A percentile compares a stretch with the other conserved stretches of the same genome.
Evolutionary conservation across 345 rosid species (phyloP).

Genomic region (Viola odorata): DNA sequence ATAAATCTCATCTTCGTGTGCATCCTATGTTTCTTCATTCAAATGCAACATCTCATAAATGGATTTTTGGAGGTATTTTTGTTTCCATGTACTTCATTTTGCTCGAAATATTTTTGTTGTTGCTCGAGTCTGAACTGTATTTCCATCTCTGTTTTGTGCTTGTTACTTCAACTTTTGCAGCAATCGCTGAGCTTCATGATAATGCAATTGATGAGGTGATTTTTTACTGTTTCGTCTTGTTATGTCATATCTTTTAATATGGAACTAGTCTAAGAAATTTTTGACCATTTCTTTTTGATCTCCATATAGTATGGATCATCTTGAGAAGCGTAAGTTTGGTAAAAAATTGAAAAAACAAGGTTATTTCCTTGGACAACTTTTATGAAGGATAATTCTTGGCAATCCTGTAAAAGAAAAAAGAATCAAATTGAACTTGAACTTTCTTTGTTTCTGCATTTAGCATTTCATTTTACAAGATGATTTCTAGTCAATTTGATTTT

Average conservation of each 20-base stretch:
- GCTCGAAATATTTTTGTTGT: neutral
- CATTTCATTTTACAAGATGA: too few species aligned
- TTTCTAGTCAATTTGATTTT: too few species aligned
- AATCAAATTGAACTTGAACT: neutral
- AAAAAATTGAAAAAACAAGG: neutral
- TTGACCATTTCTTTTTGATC: too few species aligned
- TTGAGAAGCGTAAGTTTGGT: too few species aligned
- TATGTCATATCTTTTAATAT: too few species aligned
- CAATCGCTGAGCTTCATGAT: slow-evolving; percentile 83
- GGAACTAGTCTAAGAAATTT: too few species aligned
- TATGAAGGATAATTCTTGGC: neutral
- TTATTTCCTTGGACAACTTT: slow-evolving; percentile 20
- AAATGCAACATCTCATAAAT: slow-evolving; percentile 93
- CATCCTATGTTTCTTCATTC: slow-evolving; percentile 97
- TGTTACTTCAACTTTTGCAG: slow-evolving; percentile 34
- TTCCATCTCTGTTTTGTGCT: neutral
- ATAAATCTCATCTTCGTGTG: slow-evolving; percentile 60
- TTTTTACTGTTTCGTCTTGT: slow-evolving; percentile 10
- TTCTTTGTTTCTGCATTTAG: neutral
- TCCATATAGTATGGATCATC: too few species aligned
- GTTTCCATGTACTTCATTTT: slow-evolving; percentile 10
- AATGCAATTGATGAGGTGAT: slow-evolving; percentile 88
- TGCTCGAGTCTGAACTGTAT: neutral
- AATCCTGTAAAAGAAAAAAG: neutral
- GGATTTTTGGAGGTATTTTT: slow-evolving; percentile 85